Evolutionary conservation across 345 rosid genomes (phyloP).

Genomic region (Lenwebbia sp.): DNA sequence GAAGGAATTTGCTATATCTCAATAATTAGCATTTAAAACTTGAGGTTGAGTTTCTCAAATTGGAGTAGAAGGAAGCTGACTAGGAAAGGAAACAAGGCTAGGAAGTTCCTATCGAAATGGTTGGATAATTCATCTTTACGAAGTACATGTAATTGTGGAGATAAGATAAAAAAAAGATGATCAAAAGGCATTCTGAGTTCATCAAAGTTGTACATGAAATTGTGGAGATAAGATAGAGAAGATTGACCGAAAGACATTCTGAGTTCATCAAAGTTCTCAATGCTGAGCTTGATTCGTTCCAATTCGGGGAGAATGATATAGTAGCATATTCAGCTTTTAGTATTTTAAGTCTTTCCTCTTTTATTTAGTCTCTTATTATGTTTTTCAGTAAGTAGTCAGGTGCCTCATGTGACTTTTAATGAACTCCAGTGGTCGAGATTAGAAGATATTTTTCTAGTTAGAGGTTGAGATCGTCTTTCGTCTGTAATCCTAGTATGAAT

Average conservation of each 20-base stretch:
- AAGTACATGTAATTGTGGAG: background rate
- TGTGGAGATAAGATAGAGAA: background rate
- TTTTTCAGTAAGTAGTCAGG: background rate
- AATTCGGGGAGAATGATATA: background rate
- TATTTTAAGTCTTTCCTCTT: background rate
- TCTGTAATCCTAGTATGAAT: background rate
- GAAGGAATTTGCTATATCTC: background rate
- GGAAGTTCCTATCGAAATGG: background rate
- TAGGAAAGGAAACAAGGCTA: background rate
- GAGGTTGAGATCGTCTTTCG: background rate
- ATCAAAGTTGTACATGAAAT: background rate
- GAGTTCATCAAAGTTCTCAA: background rate
- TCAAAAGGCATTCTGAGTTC: too few species aligned
- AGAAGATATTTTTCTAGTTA: background rate
- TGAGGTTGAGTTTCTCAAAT: background rate
- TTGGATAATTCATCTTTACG: background rate
- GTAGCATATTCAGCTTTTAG: background rate
- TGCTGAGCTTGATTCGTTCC: background rate
- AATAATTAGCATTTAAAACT: background rate
- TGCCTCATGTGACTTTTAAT: background rate
- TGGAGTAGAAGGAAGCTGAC: background rate
- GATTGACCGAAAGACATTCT: background rate
- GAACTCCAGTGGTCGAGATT: background rate
- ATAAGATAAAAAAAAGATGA: too few species aligned
- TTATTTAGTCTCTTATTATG: background rate